phyloP scores from a whole-genome alignment of 2,329 filamentous ascomycete species.

The Fusarium chuoi region DNA sequence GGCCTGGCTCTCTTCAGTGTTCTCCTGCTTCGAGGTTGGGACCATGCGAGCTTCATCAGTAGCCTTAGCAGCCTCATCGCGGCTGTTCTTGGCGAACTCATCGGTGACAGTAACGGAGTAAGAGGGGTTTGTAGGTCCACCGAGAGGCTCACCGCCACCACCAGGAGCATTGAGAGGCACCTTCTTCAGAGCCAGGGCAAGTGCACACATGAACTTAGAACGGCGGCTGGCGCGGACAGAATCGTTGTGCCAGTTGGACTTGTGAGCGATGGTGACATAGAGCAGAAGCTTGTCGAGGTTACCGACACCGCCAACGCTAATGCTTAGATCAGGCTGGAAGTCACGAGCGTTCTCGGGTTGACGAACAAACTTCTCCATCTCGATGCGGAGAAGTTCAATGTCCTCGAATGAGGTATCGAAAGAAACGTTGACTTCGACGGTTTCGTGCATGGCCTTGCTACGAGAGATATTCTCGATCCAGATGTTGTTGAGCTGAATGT shows the following conservation, averaged over 20 bases:
- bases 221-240: slow-evolving; percentile 80
- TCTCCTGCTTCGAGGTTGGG: slow-evolving; percentile 54
- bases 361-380: slow-evolving; percentile 87
- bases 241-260: slow-evolving; percentile 93
- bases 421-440: slow-evolving; percentile 80
- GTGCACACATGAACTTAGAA: slow-evolving; percentile 96
- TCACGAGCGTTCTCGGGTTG: slow-evolving; percentile 88
- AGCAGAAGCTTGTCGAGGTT: slow-evolving; percentile 90
- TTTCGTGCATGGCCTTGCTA: slow-evolving; percentile 91
- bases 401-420: slow-evolving; percentile 93
- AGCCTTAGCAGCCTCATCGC: slow-evolving; percentile 66
- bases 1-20: slow-evolving; percentile 52
- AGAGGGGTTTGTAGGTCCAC: slow-evolving; percentile 77
- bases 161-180: slow-evolving; percentile 87
- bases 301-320: slow-evolving; percentile 81
- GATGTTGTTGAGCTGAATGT: slow-evolving; percentile 89
- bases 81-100: slow-evolving; percentile 70
- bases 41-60: slow-evolving; percentile 75
- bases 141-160: slow-evolving; percentile 71
- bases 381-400: slow-evolving; percentile 82
- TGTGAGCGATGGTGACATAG: slow-evolving; percentile 86
- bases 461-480: slow-evolving; percentile 96
- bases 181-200: slow-evolving; percentile 85
- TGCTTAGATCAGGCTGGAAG: slow-evolving; percentile 84
- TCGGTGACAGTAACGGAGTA: slow-evolving; percentile 84